Conservation (phyloP, 2,329 filamentous ascomycete genomes). For the Didymella lethalis region DNA sequence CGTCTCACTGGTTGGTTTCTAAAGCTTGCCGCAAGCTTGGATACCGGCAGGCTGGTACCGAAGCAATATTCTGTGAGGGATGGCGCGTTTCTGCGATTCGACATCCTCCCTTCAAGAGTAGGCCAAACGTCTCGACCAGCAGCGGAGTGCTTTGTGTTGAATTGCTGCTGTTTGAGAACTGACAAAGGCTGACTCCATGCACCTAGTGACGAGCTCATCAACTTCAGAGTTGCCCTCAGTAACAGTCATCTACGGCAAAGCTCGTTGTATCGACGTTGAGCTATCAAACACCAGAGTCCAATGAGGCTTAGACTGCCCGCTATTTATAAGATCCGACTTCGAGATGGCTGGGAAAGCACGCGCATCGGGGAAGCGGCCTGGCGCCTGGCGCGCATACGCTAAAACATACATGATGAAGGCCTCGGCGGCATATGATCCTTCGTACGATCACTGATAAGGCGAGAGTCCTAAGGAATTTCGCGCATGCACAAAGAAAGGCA, state of each 20-base stretch:
- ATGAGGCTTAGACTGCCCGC: constrained; percentile 34
- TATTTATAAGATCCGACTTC: constrained; percentile 10
- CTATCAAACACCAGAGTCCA: constrained; percentile 26
- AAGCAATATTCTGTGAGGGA: constrained; percentile 39
- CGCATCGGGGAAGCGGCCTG: constrained; percentile 43
- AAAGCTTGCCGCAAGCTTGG: constrained; percentile 25
- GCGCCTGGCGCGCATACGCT: constrained; percentile 28
- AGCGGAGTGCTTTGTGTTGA: neutral
- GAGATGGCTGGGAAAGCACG: constrained; percentile 22
- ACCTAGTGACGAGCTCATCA: neutral
- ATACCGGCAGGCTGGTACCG: constrained; percentile 47
- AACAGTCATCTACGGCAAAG: neutral
- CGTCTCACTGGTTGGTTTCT: constrained; percentile 32
- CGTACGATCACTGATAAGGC: constrained; percentile 1
- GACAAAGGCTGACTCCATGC: neutral
- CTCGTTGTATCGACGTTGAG: constrained; percentile 21
- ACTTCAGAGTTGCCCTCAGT: neutral
- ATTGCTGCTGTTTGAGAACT: neutral
- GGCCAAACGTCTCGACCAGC: neutral
- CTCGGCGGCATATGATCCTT: constrained; percentile 9
- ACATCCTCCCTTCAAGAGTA: constrained; percentile 14
- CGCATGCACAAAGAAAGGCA: neutral
- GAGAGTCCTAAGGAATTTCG: neutral
- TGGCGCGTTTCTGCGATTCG: constrained; percentile 31
- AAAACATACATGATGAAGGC: constrained; percentile 18